Evolutionary conservation across 2,329 filamentous ascomycete species (phyloP), one percentile per base, ranked within the genome.

Genomic region (Exophiala viscosa): DNA sequence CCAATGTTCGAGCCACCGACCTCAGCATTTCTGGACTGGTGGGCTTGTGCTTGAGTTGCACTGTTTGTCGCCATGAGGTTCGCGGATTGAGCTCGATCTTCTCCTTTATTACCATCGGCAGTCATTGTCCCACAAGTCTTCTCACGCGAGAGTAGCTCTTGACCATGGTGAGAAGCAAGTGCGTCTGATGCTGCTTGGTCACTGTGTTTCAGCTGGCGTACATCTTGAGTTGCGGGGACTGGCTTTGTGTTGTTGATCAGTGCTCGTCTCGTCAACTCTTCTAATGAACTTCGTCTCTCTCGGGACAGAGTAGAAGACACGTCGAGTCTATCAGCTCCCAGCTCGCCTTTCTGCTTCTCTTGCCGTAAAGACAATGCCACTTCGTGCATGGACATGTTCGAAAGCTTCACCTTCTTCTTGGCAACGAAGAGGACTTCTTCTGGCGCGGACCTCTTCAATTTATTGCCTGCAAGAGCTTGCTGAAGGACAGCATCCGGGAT

Each of bases 221-320:
- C 20, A 7, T 13, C 15, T 14, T 11, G 14, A 6, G 9, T 20
- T 15, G 18, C 20, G 20, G 11, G 3, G 31, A 10, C 14, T 13
- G 32, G 8, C 33, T 36, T 20, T 23, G 15, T 23, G 10, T 36
- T 28, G 14, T 36, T 20, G 14, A 33, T 34, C 20, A 39, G 18
- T 5, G 36, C 42, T n/a, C 17, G 9, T 40, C 35, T 43, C 32
- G 48, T 51, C 28, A 51, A 46, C 35, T 51, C 41, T 35, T 45
- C 48, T 18, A 51, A 20, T 18, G 48, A 46, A 11, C 14, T 13
- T 36, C 34, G 7, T 36, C 34, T 36, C 34, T 36, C 34, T 13
- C 5, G 5, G 23, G 23, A 28, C 23, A 28, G 23, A 28, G 23
- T 28, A 28, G 23, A 28, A 28, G 23, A 7, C 5, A 28, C 23